A percentile compares a stretch with the other conserved stretches of the same genome.
These are phyloP conservation scores for Rhizopogon rudus DNA, from an alignment of 768 basidiomycete genomes.

Conservation along the genomic window DNA sequence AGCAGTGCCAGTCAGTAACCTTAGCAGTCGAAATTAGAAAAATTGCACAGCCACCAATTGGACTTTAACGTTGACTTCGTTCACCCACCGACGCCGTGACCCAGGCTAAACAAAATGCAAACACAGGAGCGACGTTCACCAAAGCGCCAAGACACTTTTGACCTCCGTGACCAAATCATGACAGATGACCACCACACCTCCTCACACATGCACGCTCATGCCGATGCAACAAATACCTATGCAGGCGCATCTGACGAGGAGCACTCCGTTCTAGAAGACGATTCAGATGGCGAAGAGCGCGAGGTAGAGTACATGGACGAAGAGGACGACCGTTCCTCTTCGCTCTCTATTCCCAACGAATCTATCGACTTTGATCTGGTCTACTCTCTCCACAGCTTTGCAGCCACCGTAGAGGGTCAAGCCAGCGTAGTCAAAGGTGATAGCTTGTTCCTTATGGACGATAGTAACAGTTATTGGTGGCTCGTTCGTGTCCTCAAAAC, in stretches of 20 bases:
- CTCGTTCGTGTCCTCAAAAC: slow-evolving; percentile 97
- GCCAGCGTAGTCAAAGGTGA: slow-evolving; percentile 99
- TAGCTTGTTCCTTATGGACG: slow-evolving; percentile 93
- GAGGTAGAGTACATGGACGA: slow-evolving; percentile 66
- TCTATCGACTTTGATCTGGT: slow-evolving; percentile 92
- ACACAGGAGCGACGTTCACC: slow-evolving; percentile 21
- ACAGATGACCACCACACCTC: slow-evolving; percentile 44
- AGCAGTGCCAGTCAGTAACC: no score
- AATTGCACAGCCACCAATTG: not conserved
- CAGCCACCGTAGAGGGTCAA: slow-evolving; percentile 97
- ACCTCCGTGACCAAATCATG: slow-evolving; percentile 62
- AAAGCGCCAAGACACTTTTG: slow-evolving; percentile 60
- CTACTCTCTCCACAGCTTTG: slow-evolving; percentile 92
- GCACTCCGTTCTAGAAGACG: slow-evolving; percentile 83
- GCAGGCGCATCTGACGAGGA: slow-evolving; percentile 59
- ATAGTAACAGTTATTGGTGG: slow-evolving; percentile 99
- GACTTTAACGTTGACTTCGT: no score
- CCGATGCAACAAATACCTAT: slow-evolving; percentile 38
- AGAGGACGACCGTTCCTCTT: slow-evolving; percentile 75
- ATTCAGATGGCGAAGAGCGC: slow-evolving; percentile 69
- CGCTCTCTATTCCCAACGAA: slow-evolving; percentile 84
- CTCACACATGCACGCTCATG: slow-evolving; percentile 42
- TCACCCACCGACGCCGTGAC: no score
- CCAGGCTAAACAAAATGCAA: slow-evolving; percentile 12
- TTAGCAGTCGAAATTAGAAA: not conserved